phyloP scores from a whole-genome alignment of 176 grass and related monocot species.

The Phoenix dactylifera region DNA sequence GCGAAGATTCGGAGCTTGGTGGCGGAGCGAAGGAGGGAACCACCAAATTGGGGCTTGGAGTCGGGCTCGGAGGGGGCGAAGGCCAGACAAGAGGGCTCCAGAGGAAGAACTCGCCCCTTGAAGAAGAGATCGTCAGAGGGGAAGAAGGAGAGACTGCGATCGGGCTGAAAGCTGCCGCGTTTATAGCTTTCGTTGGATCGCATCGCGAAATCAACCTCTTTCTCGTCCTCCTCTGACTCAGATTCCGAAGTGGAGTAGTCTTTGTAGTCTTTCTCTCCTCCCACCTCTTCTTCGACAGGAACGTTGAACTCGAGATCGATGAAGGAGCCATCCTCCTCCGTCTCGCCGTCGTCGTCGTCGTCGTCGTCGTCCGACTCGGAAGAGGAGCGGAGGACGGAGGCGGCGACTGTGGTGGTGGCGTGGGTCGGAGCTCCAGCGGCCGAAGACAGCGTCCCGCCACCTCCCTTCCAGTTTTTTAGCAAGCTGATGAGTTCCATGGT shows the following conservation, averaged over 20 bases:
- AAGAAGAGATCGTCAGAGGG: slow-evolving; percentile 46
- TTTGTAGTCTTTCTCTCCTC: too few relatives aligned
- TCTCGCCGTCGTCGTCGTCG: too few relatives aligned
- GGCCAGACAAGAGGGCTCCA: slow-evolving; percentile 5
- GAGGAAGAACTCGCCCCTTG: slow-evolving; percentile 6
- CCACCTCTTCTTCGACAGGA: too few relatives aligned
- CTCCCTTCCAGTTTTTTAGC: too few relatives aligned
- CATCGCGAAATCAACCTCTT: slow-evolving; percentile 34
- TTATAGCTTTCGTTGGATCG: slow-evolving; percentile 30
- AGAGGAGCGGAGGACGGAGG: neutral
- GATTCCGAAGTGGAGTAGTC: slow-evolving; percentile 25
- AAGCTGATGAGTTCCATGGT: too few relatives aligned
- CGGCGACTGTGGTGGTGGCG: neutral
- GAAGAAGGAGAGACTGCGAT: slow-evolving; percentile 10
- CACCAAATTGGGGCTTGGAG: slow-evolving; percentile 30
- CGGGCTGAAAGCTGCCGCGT: neutral
- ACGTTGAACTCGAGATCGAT: slow-evolving; percentile 10
- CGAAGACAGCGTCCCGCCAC: too few relatives aligned
- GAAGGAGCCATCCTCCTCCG: slow-evolving; percentile 12
- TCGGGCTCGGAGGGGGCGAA: neutral
- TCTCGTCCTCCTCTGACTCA: slow-evolving; percentile 30
- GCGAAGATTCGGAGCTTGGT: slow-evolving; percentile 47
- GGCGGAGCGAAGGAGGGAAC: slow-evolving; percentile 14
- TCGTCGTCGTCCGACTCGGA: too few relatives aligned
- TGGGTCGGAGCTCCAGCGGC: too few relatives aligned